Evolutionary conservation across 83 land plant genomes (phyloP), one percentile per base, ranked within the genome.

Genomic region (Diphasiastrum complanatum): DNA sequence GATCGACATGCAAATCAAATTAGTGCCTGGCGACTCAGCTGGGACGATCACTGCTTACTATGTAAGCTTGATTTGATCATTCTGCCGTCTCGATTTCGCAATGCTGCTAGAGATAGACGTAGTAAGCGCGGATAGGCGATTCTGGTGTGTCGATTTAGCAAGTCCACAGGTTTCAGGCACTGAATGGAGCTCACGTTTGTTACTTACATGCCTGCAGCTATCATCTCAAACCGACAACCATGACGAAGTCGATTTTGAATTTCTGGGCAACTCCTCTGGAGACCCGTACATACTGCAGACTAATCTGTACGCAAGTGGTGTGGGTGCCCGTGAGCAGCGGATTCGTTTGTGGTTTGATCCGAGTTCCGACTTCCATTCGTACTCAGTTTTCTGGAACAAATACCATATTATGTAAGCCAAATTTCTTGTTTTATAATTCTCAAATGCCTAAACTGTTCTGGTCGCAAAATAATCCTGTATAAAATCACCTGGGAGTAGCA

Each of bases 171-270:
- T n/a, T n/a, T n/a, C n/a, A n/a, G n/a, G n/a, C n/a, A n/a, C n/a
- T n/a, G n/a, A n/a, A n/a, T n/a, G n/a, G n/a, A n/a, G n/a, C n/a
- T n/a, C n/a, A n/a, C 3, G 20, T 62, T 14, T 5, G 41, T n/a
- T 26, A 52, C 23, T 25, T 52, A 35, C 1, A 23, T 18, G 14
- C 33, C 19, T 65, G 64, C 51, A 51, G 35, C 11, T 77, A 25
- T 73, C 69, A 4, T 51, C 77, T 65, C 53, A 76, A 70, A 47
- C 70, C 24, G 61, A 35, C 12, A 59, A 30, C 36, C 67, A 65
- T 35, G 84, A 81, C 46, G 84, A 81, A 72, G 59, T 81, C 2
- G 84, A 81, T 49, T 74, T 81, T 29, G 84, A 78, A 66, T 81
- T 81, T 49, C 50, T 81, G 62, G 84, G 84, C 20, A 81, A 81